Percentiles rank a stretch among this genome's conserved stretches.
phyloP scores from a whole-genome alignment of 768 basidiomycete species.

The Russula emetica region DNA sequence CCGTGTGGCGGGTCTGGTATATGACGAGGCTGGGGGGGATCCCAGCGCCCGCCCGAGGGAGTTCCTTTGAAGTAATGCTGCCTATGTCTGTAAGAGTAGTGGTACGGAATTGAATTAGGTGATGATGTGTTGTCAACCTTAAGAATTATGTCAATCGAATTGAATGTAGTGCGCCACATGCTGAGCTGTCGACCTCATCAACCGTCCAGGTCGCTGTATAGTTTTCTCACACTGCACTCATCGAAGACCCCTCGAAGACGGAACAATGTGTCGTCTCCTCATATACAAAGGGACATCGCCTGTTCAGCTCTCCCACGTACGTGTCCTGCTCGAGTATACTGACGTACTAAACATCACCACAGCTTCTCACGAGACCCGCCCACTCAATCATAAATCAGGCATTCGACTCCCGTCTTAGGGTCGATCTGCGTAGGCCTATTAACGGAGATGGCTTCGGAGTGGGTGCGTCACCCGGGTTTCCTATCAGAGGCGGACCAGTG shows the following conservation, averaged over 20 bases:
- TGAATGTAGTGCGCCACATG: not conserved
- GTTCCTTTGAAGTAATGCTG: constrained; percentile 47
- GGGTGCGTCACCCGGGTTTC: constrained; percentile 44
- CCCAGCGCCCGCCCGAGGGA: constrained; percentile 71
- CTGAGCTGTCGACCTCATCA: not conserved
- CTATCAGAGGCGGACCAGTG: not conserved
- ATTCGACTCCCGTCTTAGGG: constrained; percentile 85
- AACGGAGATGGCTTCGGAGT: constrained; percentile 97
- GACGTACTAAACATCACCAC: constrained; percentile 1
- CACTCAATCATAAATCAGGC: constrained; percentile 98
- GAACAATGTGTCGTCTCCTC: constrained; percentile 78
- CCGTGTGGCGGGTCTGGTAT: constrained; percentile 80
- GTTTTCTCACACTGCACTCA: not conserved
- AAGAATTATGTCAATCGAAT: not conserved
- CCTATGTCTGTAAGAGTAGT: constrained; percentile 18
- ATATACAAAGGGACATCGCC: constrained; percentile 95
- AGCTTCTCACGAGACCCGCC: constrained; percentile 89
- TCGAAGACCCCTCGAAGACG: not conserved
- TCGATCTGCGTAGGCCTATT: constrained; percentile 79
- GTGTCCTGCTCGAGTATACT: constrained; percentile 10
- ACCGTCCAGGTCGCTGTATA: not conserved
- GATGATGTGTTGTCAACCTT: not conserved
- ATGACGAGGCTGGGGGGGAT: constrained; percentile 80
- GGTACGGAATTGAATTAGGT: constrained; percentile 14
- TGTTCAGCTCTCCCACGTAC: constrained; percentile 82